Evolutionary conservation across 805 yeast genomes (phyloP).

Genomic region (Priceomyces medius): DNA sequence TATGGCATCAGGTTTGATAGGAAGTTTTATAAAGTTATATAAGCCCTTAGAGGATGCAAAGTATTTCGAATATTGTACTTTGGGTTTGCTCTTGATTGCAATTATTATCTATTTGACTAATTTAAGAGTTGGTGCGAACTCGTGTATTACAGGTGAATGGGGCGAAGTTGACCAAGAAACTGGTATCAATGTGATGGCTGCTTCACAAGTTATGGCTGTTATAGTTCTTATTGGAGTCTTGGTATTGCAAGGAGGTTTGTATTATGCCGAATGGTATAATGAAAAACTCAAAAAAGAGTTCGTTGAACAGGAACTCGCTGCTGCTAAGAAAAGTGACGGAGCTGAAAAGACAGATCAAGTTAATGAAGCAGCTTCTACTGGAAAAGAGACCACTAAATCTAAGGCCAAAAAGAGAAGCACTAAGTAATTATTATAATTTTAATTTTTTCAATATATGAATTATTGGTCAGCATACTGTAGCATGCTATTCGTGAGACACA

Average conservation of each 20-base stretch:
- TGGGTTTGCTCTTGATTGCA: slow-evolving; percentile 69
- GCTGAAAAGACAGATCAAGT: slow-evolving; percentile 9
- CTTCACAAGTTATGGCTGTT: slow-evolving; percentile 76
- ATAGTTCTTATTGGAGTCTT: slow-evolving; percentile 75
- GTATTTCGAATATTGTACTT: slow-evolving; percentile 85
- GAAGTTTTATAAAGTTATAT: slow-evolving; percentile 74
- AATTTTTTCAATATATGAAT: too few species aligned
- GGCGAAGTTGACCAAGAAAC: slow-evolving; percentile 88
- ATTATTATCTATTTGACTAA: slow-evolving; percentile 83
- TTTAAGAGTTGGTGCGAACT: slow-evolving; percentile 72
- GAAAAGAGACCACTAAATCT: slow-evolving; percentile 11
- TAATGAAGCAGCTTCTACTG: slow-evolving; percentile 8
- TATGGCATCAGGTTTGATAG: slow-evolving; percentile 63
- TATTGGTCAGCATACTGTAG: too few species aligned
- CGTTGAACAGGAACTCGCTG: slow-evolving; percentile 24
- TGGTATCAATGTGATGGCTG: slow-evolving; percentile 89
- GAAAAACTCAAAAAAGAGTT: slow-evolving; percentile 32
- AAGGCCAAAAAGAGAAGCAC: slow-evolving; percentile 14
- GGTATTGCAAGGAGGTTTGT: slow-evolving; percentile 82
- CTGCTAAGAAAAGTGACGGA: slow-evolving; percentile 9
- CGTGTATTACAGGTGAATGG: slow-evolving; percentile 76
- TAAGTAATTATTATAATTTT: background rate
- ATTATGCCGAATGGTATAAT: slow-evolving; percentile 75
- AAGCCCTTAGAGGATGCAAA: slow-evolving; percentile 84
- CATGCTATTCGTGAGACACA: too few species aligned